phyloP scores from a whole-genome alignment of 164 flowering plant genomes.

The Stephania cephalantha region DNA sequence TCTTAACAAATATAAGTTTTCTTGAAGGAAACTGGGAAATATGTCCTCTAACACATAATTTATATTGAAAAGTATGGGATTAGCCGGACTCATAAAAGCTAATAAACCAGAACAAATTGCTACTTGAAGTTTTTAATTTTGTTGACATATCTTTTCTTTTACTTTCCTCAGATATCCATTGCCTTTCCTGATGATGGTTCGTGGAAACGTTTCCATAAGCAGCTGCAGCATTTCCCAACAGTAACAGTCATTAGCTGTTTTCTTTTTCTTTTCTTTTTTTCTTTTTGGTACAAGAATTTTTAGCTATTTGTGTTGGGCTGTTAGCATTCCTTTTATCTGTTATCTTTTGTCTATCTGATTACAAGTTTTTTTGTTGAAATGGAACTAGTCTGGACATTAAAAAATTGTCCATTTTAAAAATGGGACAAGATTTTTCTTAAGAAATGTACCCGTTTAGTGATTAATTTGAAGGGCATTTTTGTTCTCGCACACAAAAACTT shows the following conservation, averaged over 20 bases:
- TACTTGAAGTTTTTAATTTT: conserved; percentile 5
- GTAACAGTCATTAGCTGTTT: conserved; percentile 30
- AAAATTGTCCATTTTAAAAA: too few species aligned
- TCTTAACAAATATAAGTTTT: background rate
- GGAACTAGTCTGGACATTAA: too few species aligned
- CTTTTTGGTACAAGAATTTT: too few species aligned
- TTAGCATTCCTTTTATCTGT: too few species aligned
- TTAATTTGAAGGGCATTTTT: too few species aligned
- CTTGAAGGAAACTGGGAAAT: background rate
- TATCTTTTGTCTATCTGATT: background rate
- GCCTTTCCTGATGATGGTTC: conserved; percentile 99
- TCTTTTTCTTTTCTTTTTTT: background rate
- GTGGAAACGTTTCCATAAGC: conserved; percentile 95
- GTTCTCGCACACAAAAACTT: too few species aligned
- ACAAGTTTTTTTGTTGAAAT: too few species aligned
- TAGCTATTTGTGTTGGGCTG: too few species aligned
- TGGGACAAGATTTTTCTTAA: too few species aligned
- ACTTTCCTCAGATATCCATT: conserved; percentile 58
- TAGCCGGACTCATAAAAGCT: background rate
- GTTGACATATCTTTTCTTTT: conserved; percentile 8
- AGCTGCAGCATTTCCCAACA: conserved; percentile 93
- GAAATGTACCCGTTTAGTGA: too few species aligned
- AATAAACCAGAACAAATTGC: background rate
- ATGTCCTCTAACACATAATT: background rate
- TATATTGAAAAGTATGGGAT: conserved; percentile 6